These are phyloP conservation scores for Eremomyces bilateralis DNA, from an alignment of 495 filamentous ascomycete species.

Conservation along the genomic window DNA sequence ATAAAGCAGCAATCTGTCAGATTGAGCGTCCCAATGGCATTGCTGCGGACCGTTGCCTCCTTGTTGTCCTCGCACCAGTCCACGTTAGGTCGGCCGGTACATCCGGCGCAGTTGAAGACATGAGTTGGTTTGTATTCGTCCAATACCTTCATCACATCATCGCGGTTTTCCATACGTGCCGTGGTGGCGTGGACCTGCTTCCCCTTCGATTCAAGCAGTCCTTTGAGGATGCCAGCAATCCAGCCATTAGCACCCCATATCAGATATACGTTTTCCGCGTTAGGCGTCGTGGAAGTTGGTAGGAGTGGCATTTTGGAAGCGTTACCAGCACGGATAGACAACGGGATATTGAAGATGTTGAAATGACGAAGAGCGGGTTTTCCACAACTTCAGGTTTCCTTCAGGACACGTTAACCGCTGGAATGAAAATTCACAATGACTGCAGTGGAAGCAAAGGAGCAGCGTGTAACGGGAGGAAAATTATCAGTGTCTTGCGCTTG, in stretches of 20 bases:
- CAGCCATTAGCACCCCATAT: slow-evolving; percentile 7
- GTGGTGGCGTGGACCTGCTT: slow-evolving; percentile 2
- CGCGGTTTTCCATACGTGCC: slow-evolving; percentile 6
- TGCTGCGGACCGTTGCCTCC: slow-evolving; percentile 39
- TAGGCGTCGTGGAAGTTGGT: slow-evolving; percentile 3
- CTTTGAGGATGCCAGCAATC: slow-evolving; percentile 4
- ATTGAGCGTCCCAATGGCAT: slow-evolving; percentile 40
- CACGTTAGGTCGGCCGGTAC: slow-evolving; percentile 45
- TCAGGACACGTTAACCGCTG: no score
- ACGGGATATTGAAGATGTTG: no score
- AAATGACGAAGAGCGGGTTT: no score
- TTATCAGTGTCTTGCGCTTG: no score
- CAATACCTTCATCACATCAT: slow-evolving; percentile 13
- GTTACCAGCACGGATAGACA: no score
- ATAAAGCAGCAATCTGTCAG: slow-evolving; percentile 35
- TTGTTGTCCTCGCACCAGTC: slow-evolving; percentile 51
- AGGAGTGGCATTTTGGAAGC: not conserved
- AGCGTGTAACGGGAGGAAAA: no score
- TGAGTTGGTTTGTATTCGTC: slow-evolving; percentile 36
- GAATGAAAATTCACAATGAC: no score
- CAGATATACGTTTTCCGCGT: slow-evolving; percentile 30
- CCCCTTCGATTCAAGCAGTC: not conserved
- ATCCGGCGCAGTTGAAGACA: slow-evolving; percentile 40
- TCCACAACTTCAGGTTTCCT: no score
- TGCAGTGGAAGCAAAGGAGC: no score